Evolutionary conservation across 345 rosid genomes (phyloP).

Genomic region (Corchorus capsularis): DNA sequence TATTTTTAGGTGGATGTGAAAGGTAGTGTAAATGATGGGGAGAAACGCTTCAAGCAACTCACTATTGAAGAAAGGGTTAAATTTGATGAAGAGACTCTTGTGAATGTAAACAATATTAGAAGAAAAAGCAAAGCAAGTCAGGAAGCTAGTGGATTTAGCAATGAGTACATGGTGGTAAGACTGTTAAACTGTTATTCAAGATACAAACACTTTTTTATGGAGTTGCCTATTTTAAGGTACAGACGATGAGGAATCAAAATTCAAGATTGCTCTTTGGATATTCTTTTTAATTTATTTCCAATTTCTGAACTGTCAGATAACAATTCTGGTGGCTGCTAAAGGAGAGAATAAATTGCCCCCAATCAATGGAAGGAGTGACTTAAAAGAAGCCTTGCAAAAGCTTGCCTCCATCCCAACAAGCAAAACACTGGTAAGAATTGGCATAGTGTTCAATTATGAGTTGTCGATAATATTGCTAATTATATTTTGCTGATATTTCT

Average conservation of each 20-base stretch:
- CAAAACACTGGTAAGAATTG: too few species aligned
- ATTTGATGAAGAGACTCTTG: slow-evolving; percentile 60
- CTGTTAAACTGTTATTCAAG: slow-evolving; percentile 9
- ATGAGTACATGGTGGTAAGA: slow-evolving; percentile 89
- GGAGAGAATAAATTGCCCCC: too few species aligned
- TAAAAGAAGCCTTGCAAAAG: too few species aligned
- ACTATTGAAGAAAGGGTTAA: slow-evolving; percentile 97
- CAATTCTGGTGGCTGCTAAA: too few species aligned
- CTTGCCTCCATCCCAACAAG: too few species aligned
- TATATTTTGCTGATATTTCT: slow-evolving; percentile 12
- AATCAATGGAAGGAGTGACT: too few species aligned
- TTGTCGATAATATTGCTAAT: slow-evolving; percentile 8
- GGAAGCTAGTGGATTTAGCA: slow-evolving; percentile 70
- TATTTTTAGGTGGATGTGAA: too few species aligned
- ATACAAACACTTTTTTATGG: neutral
- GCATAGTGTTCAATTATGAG: neutral
- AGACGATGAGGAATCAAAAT: neutral
- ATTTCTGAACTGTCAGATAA: too few species aligned
- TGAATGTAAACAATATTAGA: slow-evolving; percentile 54
- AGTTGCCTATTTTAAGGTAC: neutral
- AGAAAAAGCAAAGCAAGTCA: slow-evolving; percentile 56
- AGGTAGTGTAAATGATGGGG: too few species aligned
- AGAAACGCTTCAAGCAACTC: slow-evolving; percentile 74
- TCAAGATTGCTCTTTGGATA: neutral
- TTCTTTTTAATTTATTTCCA: too few species aligned